These are phyloP conservation scores for Penicillium sp. DNA, from an alignment of 2,329 filamentous ascomycete species.

Conservation along the genomic window DNA sequence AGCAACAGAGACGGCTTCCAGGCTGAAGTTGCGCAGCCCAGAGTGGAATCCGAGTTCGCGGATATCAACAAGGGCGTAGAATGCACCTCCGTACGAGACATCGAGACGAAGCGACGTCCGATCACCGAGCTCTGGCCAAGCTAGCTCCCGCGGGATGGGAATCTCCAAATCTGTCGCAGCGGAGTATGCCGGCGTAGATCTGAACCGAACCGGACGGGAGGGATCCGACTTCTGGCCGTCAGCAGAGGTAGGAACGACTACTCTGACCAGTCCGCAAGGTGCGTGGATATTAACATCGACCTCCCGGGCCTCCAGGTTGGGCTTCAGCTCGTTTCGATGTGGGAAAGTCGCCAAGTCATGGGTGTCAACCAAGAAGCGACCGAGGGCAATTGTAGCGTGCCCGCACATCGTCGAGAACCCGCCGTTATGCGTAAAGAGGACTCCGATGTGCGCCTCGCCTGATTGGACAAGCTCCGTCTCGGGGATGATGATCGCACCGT, in stretches of 20 bases:
- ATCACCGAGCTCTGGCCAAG: constrained; percentile 42
- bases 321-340: constrained; percentile 30
- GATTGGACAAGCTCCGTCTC: constrained; percentile 44
- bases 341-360: constrained; percentile 45
- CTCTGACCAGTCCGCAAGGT: constrained; percentile 46
- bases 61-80: constrained; percentile 43
- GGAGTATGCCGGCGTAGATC: constrained; percentile 47
- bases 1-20: constrained; percentile 18
- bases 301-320: constrained; percentile 26
- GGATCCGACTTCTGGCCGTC: constrained; percentile 39
- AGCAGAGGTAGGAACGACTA: constrained; percentile 42
- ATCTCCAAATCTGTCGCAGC: constrained; percentile 35
- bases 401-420: constrained; percentile 56
- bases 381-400: constrained; percentile 54
- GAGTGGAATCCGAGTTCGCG: constrained; percentile 42
- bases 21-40: constrained; percentile 29
- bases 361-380: constrained; percentile 46
- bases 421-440: constrained; percentile 51
- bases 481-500: constrained; percentile 49
- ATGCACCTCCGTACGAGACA: constrained; percentile 49
- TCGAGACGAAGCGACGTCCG: constrained; percentile 32
- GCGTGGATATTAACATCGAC: constrained; percentile 44
- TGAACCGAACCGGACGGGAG: constrained; percentile 41
- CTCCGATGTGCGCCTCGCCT: constrained; percentile 50
- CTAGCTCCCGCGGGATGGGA: constrained; percentile 26